Percentiles rank a stretch among this genome's conserved stretches.
Conservation (phyloP, 768 basidiomycete species). For the Lactarius deliciosus region DNA sequence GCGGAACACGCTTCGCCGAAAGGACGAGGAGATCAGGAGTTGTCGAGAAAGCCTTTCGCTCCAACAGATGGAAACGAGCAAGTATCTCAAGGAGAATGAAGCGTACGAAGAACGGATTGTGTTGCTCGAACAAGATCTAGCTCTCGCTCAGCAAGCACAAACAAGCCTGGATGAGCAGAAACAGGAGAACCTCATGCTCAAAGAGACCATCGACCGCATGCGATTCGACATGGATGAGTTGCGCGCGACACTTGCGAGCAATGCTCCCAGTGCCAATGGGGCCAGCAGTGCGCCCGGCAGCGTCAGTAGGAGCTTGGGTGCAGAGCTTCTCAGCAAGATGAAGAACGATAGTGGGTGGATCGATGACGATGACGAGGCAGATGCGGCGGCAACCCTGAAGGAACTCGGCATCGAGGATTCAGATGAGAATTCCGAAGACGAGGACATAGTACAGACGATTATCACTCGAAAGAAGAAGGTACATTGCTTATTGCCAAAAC, state of each 20-base stretch:
- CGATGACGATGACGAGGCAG: slow-evolving; percentile 41
- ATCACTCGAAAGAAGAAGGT: slow-evolving; percentile 83
- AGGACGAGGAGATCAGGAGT: slow-evolving; percentile 71
- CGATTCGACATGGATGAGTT: slow-evolving; percentile 93
- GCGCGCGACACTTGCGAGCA: slow-evolving; percentile 48
- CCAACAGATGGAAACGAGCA: slow-evolving; percentile 63
- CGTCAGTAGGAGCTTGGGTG: slow-evolving; percentile 72
- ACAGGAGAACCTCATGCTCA: slow-evolving; percentile 88
- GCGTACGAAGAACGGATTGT: slow-evolving; percentile 69
- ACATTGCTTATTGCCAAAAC: slow-evolving; percentile 24
- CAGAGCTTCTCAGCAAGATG: slow-evolving; percentile 67
- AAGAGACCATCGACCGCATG: slow-evolving; percentile 95
- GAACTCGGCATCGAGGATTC: slow-evolving; percentile 44
- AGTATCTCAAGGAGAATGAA: slow-evolving; percentile 67
- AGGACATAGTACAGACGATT: slow-evolving; percentile 83
- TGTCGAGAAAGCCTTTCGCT: slow-evolving; percentile 58
- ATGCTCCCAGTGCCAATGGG: slow-evolving; percentile 38
- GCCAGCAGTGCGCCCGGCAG: slow-evolving; percentile 56
- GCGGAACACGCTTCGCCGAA: slow-evolving; percentile 67
- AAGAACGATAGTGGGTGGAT: slow-evolving; percentile 44
- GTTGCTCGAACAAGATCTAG: slow-evolving; percentile 70
- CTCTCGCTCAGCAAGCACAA: slow-evolving; percentile 66
- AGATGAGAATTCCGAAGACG: slow-evolving; percentile 58
- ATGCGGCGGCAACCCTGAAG: slow-evolving; percentile 36
- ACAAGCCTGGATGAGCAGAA: slow-evolving; percentile 86